phyloP scores from a whole-genome alignment of 2,329 filamentous ascomycete species.

The Clathrospora elynae region DNA sequence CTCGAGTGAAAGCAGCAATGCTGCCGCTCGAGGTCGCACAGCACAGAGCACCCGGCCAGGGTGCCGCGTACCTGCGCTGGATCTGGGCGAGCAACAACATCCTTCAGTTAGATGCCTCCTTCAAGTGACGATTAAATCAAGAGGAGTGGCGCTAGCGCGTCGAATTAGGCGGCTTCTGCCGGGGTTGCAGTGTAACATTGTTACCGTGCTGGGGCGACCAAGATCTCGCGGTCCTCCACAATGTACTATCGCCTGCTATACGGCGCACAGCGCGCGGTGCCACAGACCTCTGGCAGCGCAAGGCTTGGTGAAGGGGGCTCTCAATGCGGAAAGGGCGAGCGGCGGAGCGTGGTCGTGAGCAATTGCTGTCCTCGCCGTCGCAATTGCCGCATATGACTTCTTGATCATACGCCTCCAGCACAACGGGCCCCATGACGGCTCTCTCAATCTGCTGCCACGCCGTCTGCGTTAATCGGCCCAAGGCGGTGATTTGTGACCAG shows the following conservation, averaged over 20 bases:
- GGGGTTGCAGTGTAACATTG: slow-evolving; percentile 23
- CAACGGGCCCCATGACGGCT: not conserved
- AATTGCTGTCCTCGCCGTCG: too few relatives aligned
- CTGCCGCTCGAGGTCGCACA: slow-evolving; percentile 26
- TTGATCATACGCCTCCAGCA: too few relatives aligned
- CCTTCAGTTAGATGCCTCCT: slow-evolving; percentile 6
- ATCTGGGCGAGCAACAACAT: slow-evolving; percentile 18
- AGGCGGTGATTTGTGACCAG: not conserved
- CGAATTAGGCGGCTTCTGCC: slow-evolving; percentile 17
- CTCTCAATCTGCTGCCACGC: too few relatives aligned
- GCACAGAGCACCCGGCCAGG: slow-evolving; percentile 21
- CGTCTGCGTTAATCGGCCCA: not conserved
- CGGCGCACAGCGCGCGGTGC: too few relatives aligned
- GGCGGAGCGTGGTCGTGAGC: not conserved
- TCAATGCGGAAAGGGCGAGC: too few relatives aligned
- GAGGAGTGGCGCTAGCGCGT: slow-evolving; percentile 23
- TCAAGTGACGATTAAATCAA: slow-evolving; percentile 20
- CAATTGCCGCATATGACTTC: too few relatives aligned
- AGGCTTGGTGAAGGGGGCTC: too few relatives aligned
- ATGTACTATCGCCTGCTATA: too few relatives aligned
- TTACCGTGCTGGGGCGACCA: slow-evolving; percentile 8
- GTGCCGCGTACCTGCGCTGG: slow-evolving; percentile 36
- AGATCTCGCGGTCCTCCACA: not conserved
- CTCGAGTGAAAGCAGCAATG: slow-evolving; percentile 21
- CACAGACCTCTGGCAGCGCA: too few relatives aligned